phyloP scores from a whole-genome alignment of 2,329 filamentous ascomycete species.

The Colletotrichum sp. region DNA sequence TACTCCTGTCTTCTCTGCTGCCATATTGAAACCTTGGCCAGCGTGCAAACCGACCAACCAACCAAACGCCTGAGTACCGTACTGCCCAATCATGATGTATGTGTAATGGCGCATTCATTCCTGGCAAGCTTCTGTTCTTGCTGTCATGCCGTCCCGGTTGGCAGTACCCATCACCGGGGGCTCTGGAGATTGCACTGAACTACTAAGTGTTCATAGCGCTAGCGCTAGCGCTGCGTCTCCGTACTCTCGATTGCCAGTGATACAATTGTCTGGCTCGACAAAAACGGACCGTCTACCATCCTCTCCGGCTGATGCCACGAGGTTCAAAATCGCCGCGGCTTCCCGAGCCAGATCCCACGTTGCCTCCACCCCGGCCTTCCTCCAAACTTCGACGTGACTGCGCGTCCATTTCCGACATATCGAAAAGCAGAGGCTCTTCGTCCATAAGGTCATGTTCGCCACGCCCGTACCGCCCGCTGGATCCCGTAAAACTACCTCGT shows the following conservation, averaged over 20 bases:
- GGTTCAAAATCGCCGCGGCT: slow-evolving; percentile 45
- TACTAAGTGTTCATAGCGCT: not conserved
- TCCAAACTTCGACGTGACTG: slow-evolving; percentile 64
- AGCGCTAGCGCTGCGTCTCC: not conserved
- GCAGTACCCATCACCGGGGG: not conserved
- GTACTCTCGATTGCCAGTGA: not conserved
- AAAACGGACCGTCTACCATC: slow-evolving; percentile 33
- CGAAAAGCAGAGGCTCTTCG: slow-evolving; percentile 75
- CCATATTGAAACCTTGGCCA: not conserved
- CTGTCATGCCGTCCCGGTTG: not conserved
- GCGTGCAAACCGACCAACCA: not conserved
- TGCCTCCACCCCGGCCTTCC: slow-evolving; percentile 48
- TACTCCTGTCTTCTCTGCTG: not conserved
- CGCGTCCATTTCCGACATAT: slow-evolving; percentile 73
- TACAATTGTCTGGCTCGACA: not conserved
- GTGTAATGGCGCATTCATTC: not conserved
- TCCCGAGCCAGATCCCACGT: slow-evolving; percentile 38
- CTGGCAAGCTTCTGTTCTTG: not conserved
- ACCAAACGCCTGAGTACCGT: slow-evolving; percentile 1
- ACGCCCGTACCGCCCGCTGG: slow-evolving; percentile 40
- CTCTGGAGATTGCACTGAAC: not conserved
- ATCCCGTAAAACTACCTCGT: slow-evolving; percentile 51
- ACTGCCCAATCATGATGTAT: not conserved
- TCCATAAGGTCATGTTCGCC: slow-evolving; percentile 59
- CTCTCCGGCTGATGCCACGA: slow-evolving; percentile 38